Evolutionary conservation across 2,329 filamentous ascomycete species (phyloP).

Genomic region (Diaporthe vaccinii): DNA sequence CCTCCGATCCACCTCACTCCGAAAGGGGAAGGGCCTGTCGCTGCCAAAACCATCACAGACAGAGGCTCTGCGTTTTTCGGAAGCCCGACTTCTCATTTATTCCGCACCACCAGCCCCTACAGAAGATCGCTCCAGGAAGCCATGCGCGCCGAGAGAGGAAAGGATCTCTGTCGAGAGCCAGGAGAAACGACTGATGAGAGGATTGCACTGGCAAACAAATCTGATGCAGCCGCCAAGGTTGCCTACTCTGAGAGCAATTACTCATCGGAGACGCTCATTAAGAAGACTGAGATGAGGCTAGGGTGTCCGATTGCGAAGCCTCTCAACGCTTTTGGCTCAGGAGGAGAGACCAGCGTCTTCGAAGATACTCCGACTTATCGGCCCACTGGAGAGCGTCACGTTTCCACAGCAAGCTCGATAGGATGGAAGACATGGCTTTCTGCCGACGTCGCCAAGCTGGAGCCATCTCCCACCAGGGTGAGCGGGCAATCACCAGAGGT

Average conservation of each 20-base stretch:
- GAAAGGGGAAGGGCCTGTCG: background rate
- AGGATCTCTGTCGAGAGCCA: background rate
- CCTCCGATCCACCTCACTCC: slow-evolving; percentile 31
- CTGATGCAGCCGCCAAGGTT: slow-evolving; percentile 53
- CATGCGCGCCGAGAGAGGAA: slow-evolving; percentile 54
- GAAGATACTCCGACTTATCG: slow-evolving; percentile 49
- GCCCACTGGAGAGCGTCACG: slow-evolving; percentile 50
- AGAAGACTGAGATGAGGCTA: slow-evolving; percentile 27
- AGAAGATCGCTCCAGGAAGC: slow-evolving; percentile 64
- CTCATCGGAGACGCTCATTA: slow-evolving; percentile 53
- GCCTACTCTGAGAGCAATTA: slow-evolving; percentile 65
- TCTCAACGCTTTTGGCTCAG: background rate
- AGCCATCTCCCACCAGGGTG: slow-evolving; percentile 45
- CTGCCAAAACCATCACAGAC: slow-evolving; percentile 42
- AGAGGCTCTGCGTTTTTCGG: slow-evolving; percentile 65
- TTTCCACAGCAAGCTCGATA: slow-evolving; percentile 60
- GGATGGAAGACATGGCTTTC: slow-evolving; percentile 59
- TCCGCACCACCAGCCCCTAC: slow-evolving; percentile 69
- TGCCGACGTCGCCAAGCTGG: slow-evolving; percentile 53
- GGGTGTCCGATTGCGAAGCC: slow-evolving; percentile 15
- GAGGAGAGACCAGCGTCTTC: slow-evolving; percentile 46
- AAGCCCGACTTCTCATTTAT: slow-evolving; percentile 64
- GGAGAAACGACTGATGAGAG: slow-evolving; percentile 21
- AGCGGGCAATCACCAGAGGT: slow-evolving; percentile 47
- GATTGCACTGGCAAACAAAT: slow-evolving; percentile 7